Conservation (phyloP, 306 rosid genomes). For the Potentilla sterilis region DNA sequence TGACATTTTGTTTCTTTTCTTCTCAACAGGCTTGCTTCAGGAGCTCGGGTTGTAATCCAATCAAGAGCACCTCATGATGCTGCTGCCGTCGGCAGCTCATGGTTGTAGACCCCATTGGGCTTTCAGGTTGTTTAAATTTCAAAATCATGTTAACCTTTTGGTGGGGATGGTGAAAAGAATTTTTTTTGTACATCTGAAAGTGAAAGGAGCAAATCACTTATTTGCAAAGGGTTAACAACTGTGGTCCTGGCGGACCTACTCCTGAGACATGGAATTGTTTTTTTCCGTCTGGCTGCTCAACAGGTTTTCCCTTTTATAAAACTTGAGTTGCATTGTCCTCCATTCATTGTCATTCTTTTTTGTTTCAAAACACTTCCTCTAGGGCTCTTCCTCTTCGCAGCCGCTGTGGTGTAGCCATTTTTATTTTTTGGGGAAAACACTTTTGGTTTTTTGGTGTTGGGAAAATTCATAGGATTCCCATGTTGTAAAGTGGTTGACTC, state of each 20-base stretch:
- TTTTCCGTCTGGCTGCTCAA: no score
- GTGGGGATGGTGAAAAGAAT: constrained; percentile 24
- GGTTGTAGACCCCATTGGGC: constrained; percentile 21
- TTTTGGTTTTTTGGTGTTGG: constrained; percentile 20
- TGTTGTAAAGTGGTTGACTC: constrained; percentile 11
- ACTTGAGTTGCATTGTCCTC: constrained; percentile 32
- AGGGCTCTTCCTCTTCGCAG: neutral
- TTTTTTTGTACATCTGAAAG: constrained; percentile 37
- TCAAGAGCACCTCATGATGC: constrained; percentile 45
- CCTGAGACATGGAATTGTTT: constrained; percentile 29
- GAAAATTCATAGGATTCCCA: constrained; percentile 24
- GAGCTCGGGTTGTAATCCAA: constrained; percentile 92
- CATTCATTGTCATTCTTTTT: constrained; percentile 24
- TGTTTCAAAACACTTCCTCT: constrained; percentile 24
- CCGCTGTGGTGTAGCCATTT: neutral
- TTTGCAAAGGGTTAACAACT: constrained; percentile 37
- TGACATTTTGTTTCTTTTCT: constrained; percentile 39
- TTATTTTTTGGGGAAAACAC: neutral
- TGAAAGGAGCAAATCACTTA: constrained; percentile 31
- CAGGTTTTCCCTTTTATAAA: constrained; percentile 31
- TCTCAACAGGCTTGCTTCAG: constrained; percentile 88
- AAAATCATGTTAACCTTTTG: constrained; percentile 34
- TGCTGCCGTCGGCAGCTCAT: constrained; percentile 34
- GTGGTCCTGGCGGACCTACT: constrained; percentile 57
- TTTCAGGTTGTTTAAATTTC: constrained; percentile 41